These are phyloP conservation scores for Leccinum boreale DNA, from an alignment of 768 basidiomycete genomes.

Conservation along the genomic window DNA sequence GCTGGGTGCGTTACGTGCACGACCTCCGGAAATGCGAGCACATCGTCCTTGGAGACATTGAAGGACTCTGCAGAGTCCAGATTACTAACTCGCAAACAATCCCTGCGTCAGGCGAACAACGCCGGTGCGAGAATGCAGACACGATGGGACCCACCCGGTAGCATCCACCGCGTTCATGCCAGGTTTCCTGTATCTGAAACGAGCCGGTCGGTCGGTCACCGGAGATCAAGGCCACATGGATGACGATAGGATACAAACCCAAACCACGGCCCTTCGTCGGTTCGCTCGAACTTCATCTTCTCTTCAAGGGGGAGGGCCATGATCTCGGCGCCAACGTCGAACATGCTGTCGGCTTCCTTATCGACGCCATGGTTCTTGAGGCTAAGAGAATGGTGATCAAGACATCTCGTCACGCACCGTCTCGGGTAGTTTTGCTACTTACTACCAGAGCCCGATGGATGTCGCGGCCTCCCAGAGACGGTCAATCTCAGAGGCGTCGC, in stretches of 20 bases:
- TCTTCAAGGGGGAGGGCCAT: constrained; percentile 41
- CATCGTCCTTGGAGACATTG: background rate
- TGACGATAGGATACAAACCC: background rate
- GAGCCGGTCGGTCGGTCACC: background rate
- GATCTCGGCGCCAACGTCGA: constrained; percentile 40
- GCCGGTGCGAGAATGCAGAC: background rate
- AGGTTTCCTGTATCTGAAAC: background rate
- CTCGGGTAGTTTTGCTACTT: constrained; percentile 20
- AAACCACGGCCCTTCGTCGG: background rate
- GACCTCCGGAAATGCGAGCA: background rate
- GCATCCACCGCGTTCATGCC: background rate
- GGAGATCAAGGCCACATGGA: background rate
- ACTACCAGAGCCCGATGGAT: constrained; percentile 54
- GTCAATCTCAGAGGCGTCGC: constrained; percentile 38
- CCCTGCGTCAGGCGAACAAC: background rate
- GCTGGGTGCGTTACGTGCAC: too few relatives aligned
- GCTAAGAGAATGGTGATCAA: constrained; percentile 16
- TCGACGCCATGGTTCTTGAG: constrained; percentile 44
- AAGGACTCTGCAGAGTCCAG: background rate
- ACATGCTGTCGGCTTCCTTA: constrained; percentile 36
- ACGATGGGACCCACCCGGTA: background rate
- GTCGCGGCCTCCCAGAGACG: constrained; percentile 47
- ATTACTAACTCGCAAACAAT: background rate
- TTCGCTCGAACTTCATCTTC: constrained; percentile 38
- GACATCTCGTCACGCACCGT: background rate